Evolutionary conservation across 495 filamentous ascomycete species (phyloP), one percentile per base, ranked within the genome.

Genomic region (Lophiostoma macrostomum): DNA sequence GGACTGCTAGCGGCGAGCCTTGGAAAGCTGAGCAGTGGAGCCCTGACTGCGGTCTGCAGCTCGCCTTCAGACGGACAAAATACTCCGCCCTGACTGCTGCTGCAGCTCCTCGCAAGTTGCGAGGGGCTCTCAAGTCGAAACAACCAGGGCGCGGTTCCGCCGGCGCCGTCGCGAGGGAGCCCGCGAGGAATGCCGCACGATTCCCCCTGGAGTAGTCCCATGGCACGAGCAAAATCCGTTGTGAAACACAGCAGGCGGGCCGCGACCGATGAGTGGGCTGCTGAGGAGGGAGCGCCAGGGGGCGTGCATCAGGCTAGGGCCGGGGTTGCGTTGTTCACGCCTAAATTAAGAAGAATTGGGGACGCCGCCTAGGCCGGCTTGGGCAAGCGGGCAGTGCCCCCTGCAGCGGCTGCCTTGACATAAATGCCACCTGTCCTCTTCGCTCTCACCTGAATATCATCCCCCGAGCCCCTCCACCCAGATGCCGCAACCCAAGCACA

Each of bases 281-380:
- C 7, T 10, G 7, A 19, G 18, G 41, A 19, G 11, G 19, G 18
- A 14, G 14, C 28, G 43, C 24, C 25, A 19, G 13, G 43, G n/a
- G 28, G 7, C n/a, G 20, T 40, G 18, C 43, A 34, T 14, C 24
- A n/a, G 27, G 27, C 27, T 31, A 4, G 43, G 23, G 37, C 13
- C 44, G 27, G 46, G 56, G 42, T 54, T 54, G 49, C 30, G 46
- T 46, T 46, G 44, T 46, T 50, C 51, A 38, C 38, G 31, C 45
- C 57, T 54, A 60, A 50, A 60, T 60, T 54, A 60, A 55, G 44
- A 50, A 43, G 22, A 16, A 50, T 38, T 40, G 12, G 12, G n/a
- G 37, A 12, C 27, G 22, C 29, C 18, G 22, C 12, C 58, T 41
- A 61, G 11, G 19, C 46, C 37, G 28, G 4, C 11, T 50, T 18